Percentiles rank a stretch among this genome's conserved stretches.
These are phyloP conservation scores for Usnea hakonensis DNA, from an alignment of 495 filamentous ascomycete genomes.

Conservation along the genomic window DNA sequence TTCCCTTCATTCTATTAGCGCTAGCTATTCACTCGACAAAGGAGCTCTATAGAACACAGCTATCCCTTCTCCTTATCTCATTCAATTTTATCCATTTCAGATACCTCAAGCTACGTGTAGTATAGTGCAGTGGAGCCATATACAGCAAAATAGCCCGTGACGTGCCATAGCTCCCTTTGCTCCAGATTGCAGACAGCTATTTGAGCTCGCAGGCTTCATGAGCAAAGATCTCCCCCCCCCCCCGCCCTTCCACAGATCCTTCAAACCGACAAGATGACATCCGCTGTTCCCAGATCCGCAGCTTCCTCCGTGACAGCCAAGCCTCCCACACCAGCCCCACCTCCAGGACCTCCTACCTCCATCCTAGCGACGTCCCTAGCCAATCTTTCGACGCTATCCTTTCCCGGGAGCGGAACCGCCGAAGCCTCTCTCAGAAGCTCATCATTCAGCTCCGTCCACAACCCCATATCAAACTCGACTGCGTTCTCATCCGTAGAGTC, in stretches of 20 bases:
- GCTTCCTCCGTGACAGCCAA: constrained; percentile 55
- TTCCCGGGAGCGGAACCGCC: constrained; percentile 9
- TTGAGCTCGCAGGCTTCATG: too few species aligned
- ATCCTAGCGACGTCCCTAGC: constrained; percentile 28
- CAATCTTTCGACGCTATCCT: constrained; percentile 12
- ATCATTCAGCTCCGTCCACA: constrained; percentile 19
- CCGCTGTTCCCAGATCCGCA: constrained; percentile 41
- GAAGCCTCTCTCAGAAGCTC: constrained; percentile 19
- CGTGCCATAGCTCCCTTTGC: neutral
- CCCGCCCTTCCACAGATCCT: neutral
- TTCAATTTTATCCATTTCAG: too few species aligned
- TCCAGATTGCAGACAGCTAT: neutral
- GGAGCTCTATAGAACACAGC: too few species aligned
- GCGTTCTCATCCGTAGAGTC: constrained; percentile 9
- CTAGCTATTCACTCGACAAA: too few species aligned
- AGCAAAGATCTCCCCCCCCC: neutral
- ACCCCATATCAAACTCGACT: constrained; percentile 17
- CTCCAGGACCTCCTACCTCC: constrained; percentile 39
- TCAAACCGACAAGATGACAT: constrained; percentile 41
- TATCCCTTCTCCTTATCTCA: too few species aligned
- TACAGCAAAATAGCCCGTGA: neutral
- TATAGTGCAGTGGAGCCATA: too few species aligned
- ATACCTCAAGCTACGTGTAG: too few species aligned
- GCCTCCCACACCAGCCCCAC: constrained; percentile 43
- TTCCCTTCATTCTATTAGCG: too few species aligned